Percentiles rank a stretch among this genome's conserved stretches.
Conservation (phyloP, 2,329 filamentous ascomycete species). For the Westerdykella aurantiaca region DNA sequence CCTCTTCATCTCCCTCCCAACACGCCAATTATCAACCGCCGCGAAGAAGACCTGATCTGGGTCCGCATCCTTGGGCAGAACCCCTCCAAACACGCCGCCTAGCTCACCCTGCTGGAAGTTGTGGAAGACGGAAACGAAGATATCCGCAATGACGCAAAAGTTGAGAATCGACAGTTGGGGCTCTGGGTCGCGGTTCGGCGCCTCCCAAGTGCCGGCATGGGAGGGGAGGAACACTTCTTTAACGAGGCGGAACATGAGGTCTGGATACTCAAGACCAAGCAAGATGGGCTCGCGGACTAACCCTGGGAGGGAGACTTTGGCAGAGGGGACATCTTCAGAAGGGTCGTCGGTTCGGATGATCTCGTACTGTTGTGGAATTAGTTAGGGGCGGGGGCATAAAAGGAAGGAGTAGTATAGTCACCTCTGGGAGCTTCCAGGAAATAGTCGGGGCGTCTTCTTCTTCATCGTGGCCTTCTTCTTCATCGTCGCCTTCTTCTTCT, state of each 20-base stretch:
- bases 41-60: conserved; percentile 31
- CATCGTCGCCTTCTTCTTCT: neutral
- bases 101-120: conserved; percentile 18
- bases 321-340: conserved; percentile 6
- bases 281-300: conserved; percentile 31
- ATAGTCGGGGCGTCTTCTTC: neutral
- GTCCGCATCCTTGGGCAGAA: conserved; percentile 5
- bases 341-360: neutral
- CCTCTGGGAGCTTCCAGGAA: neutral
- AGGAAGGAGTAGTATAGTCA: neutral
- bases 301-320: conserved; percentile 36
- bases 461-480: neutral
- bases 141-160: conserved; percentile 29
- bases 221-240: conserved; percentile 24
- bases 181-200: conserved; percentile 11
- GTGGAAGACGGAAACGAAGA: conserved; percentile 25
- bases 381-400: neutral
- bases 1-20: conserved; percentile 14
- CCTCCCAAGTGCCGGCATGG: conserved; percentile 5
- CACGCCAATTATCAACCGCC: conserved; percentile 27
- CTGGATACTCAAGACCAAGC: conserved; percentile 19
- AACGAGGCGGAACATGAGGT: conserved; percentile 23
- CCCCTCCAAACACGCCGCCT: neutral
- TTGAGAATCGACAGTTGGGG: conserved; percentile 24
- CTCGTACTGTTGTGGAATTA: neutral